Evolutionary conservation across 306 rosid species (phyloP).

Genomic region (Lablab purpureus): DNA sequence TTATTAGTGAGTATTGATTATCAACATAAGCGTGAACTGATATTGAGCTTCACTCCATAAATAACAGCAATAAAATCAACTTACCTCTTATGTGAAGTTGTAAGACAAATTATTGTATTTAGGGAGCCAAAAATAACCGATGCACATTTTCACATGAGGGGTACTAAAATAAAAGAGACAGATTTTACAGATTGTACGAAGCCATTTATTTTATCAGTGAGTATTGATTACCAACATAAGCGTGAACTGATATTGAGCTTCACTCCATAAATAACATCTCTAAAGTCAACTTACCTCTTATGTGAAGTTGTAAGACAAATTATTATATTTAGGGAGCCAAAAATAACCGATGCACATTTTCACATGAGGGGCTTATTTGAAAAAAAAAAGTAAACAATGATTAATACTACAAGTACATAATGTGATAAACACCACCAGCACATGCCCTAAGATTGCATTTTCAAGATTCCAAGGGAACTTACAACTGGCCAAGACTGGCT

Average conservation of each 20-base stretch:
- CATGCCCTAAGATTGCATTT: constrained; percentile 3
- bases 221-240: background rate
- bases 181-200: background rate
- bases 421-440: constrained; percentile 24
- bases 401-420: background rate
- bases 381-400: constrained; percentile 14
- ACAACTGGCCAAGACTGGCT: constrained; percentile 83
- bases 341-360: constrained; percentile 13
- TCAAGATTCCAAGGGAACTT: constrained; percentile 53
- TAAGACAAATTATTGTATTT: constrained; percentile 17
- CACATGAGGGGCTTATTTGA: constrained; percentile 4
- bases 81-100: constrained; percentile 18
- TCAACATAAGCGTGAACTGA: background rate
- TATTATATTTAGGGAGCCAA: background rate
- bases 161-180: background rate
- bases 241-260: background rate
- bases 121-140: constrained; percentile 10
- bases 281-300: background rate
- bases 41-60: background rate
- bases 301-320: constrained; percentile 34
- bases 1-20: background rate
- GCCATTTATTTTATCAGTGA: background rate
- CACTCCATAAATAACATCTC: background rate
- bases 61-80: background rate
- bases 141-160: background rate